Evolutionary conservation across 805 yeast genomes (phyloP).

Genomic region (Saccharomyces jurei): DNA sequence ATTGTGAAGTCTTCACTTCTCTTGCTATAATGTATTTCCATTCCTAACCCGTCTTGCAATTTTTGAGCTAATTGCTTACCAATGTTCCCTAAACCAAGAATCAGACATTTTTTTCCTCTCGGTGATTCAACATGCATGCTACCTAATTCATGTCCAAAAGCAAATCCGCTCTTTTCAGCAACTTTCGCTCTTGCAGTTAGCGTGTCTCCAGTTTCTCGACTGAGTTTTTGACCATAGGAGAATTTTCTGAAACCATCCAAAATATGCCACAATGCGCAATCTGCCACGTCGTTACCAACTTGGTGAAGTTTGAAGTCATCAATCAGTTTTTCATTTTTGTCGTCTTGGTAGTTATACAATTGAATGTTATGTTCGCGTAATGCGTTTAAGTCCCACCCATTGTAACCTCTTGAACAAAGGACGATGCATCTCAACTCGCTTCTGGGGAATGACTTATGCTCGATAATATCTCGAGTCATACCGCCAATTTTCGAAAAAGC

Average conservation of each 20-base stretch:
- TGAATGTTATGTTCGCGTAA: slow-evolving; percentile 35
- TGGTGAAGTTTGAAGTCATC: slow-evolving; percentile 23
- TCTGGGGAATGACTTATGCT: slow-evolving; percentile 33
- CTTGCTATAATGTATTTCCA: slow-evolving; percentile 51
- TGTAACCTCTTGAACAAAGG: slow-evolving; percentile 52
- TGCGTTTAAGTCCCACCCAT: slow-evolving; percentile 38
- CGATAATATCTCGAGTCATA: slow-evolving; percentile 36
- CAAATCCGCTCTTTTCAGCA: slow-evolving; percentile 18
- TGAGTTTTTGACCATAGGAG: slow-evolving; percentile 29
- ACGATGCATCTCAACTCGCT: slow-evolving; percentile 40
- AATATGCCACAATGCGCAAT: slow-evolving; percentile 49
- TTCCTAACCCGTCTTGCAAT: slow-evolving; percentile 42
- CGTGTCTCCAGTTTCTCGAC: slow-evolving; percentile 34
- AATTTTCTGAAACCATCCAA: slow-evolving; percentile 48
- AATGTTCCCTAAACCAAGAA: slow-evolving; percentile 56
- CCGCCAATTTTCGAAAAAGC: slow-evolving; percentile 49
- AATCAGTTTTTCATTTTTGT: slow-evolving; percentile 3
- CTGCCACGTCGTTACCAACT: slow-evolving; percentile 60
- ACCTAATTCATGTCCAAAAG: slow-evolving; percentile 33
- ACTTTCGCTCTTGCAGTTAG: slow-evolving; percentile 32
- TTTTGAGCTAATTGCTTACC: slow-evolving; percentile 48
- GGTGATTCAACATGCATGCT: slow-evolving; percentile 37
- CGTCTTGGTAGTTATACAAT: slow-evolving; percentile 37
- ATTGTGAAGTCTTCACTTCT: slow-evolving; percentile 30
- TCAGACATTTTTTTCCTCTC: slow-evolving; percentile 41